Base-by-base conservation (phyloP, 192 early-diverging fungal genomes). In the Geranomyces variabilis region DNA sequence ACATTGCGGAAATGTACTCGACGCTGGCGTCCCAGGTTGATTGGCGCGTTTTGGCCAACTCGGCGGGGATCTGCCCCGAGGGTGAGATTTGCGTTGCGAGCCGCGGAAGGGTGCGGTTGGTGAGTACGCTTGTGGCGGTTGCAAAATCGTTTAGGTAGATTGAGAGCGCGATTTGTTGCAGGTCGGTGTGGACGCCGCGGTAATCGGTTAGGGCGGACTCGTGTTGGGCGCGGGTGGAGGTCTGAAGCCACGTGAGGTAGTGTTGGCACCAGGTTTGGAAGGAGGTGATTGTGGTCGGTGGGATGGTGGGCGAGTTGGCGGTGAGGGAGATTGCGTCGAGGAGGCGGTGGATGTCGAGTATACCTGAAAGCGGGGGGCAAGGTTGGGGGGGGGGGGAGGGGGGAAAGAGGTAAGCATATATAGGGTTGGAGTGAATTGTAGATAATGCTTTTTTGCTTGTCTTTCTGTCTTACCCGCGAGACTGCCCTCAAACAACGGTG, bases 161-260 rank as follows among this genome's bases (percentile, higher is more conserved):
- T 29, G 77, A 75, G 46, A 89, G 67, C 5, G 77, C 66, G 36
- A 79, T 57, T 28, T 74, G 30, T 47, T 89, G 87, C 6, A 85
- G 77, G 60, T 86, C 84, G 72, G 79, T 83, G 78, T 81, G 85
- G 14, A 85, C 83, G 67, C 85, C 87, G 36, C 86, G 87, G 59
- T 87, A 84, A 74, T 87, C 81, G 64, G 76, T 60, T 29, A n/a
- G 59, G 31, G 24, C 5, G 15, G n/a, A 8, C 68, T 74, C 66
- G 67, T 31, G n/a, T 26, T 29, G 19, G 8, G 49, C 75, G 0
- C 63, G 63, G 14, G 71, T 12, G 22, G 75, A 77, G 0, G 63
- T 60, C 22, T 47, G 64, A 2, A 77, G 63, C 75, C 75, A 77
- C 31, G 24, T 33, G 33, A 56, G 49, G 66, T 74, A 77, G 24